Evolutionary conservation across 2,329 filamentous ascomycete species (phyloP).

Genomic region (Fusarium kyushuense): DNA sequence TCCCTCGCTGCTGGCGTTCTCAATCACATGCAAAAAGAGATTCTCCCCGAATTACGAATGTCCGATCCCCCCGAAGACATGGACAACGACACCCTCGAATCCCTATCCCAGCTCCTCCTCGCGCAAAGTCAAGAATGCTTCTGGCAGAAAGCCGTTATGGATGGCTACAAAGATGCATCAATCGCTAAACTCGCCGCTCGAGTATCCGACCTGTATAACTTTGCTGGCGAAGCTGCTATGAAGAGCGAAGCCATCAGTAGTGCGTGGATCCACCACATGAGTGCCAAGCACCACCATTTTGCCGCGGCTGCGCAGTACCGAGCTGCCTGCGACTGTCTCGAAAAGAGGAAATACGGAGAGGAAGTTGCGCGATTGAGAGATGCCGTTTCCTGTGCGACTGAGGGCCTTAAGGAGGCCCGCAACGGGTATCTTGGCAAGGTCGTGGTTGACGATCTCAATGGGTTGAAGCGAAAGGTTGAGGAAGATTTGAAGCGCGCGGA

Average conservation of each 20-base stretch:
- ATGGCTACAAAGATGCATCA: conserved; percentile 89
- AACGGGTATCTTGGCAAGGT: conserved; percentile 80
- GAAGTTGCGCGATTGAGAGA: conserved; percentile 90
- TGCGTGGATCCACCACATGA: conserved; percentile 98
- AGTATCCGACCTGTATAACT: conserved; percentile 90
- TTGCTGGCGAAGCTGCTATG: conserved; percentile 85
- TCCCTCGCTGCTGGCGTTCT: conserved; percentile 88
- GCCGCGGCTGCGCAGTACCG: conserved; percentile 94
- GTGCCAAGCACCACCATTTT: conserved; percentile 97
- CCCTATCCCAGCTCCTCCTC: conserved; percentile 83
- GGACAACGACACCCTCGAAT: conserved; percentile 88
- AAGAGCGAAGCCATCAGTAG: conserved; percentile 91
- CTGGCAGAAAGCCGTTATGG: conserved; percentile 97
- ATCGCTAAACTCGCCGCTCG: conserved; percentile 91
- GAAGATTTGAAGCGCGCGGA: conserved; percentile 93
- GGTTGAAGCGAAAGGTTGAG: conserved; percentile 82
- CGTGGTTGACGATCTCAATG: conserved; percentile 84
- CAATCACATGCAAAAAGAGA: conserved; percentile 77
- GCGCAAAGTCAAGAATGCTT: conserved; percentile 97
- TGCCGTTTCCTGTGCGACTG: conserved; percentile 83
- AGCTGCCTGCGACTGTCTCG: conserved; percentile 88
- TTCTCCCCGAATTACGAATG: conserved; percentile 85
- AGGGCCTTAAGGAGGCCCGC: conserved; percentile 85
- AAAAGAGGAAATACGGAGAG: conserved; percentile 95
- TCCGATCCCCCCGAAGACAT: conserved; percentile 92